phyloP scores from a whole-genome alignment of 1,284 basidiomycete genomes.

The Microbotryum violaceum region DNA sequence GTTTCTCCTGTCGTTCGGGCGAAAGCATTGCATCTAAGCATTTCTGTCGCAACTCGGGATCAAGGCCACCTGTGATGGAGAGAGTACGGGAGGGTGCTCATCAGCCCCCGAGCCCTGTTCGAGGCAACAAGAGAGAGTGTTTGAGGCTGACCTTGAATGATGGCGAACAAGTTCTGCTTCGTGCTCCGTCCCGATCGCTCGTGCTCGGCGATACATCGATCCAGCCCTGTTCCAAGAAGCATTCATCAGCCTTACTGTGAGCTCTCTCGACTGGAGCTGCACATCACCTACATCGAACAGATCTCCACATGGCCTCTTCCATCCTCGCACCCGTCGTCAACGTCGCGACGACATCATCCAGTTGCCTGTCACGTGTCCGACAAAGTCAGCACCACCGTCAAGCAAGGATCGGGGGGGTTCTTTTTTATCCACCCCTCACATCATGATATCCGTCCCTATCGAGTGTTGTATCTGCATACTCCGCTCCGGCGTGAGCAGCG shows the following conservation, averaged over 20 bases:
- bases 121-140: not conserved
- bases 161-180: slow-evolving; percentile 73
- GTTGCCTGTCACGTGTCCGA: slow-evolving; percentile 44
- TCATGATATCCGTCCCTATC: slow-evolving; percentile 81
- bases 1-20: slow-evolving; percentile 50
- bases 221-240: slow-evolving; percentile 50
- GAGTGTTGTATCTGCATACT: slow-evolving; percentile 65
- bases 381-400: no score
- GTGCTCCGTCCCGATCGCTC: slow-evolving; percentile 55
- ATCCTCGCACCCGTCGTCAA: slow-evolving; percentile 49
- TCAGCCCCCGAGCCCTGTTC: not conserved
- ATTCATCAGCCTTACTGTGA: slow-evolving; percentile 41
- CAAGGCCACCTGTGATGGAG: slow-evolving; percentile 50
- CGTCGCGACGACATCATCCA: slow-evolving; percentile 62
- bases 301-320: slow-evolving; percentile 57
- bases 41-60: slow-evolving; percentile 56
- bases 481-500: slow-evolving; percentile 56
- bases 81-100: not conserved
- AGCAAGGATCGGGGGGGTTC: no score
- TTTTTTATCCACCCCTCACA: slow-evolving; percentile 43
- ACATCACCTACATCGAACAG: slow-evolving; percentile 24
- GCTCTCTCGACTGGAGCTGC: slow-evolving; percentile 41
- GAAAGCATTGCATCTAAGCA: slow-evolving; percentile 72
- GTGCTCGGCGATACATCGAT: slow-evolving; percentile 69
- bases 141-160: slow-evolving; percentile 57